Conservation (phyloP, 192 early-diverging fungal genomes). For the Obelidium mucronatum region DNA sequence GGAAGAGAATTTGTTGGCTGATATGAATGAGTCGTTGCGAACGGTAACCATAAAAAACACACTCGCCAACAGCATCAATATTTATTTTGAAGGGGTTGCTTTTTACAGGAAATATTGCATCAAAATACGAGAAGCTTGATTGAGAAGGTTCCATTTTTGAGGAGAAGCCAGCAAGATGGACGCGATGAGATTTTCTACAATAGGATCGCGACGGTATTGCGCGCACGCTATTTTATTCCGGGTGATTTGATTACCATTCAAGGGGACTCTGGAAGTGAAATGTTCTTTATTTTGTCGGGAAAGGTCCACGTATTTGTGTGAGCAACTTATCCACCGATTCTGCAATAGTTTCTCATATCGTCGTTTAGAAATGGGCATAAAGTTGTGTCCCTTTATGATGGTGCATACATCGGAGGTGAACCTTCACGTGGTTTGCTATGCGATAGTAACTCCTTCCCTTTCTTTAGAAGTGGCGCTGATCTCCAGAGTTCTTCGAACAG, state of each 20-base stretch:
- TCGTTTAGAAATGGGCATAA: too few species aligned
- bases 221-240: slow-evolving; percentile 22
- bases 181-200: slow-evolving; percentile 39
- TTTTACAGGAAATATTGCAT: slow-evolving; percentile 38
- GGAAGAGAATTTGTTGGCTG: slow-evolving; percentile 21
- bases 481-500: background rate
- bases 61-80: too few species aligned
- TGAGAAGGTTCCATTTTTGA: slow-evolving; percentile 40
- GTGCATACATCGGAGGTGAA: slow-evolving; percentile 24
- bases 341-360: too few species aligned
- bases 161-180: slow-evolving; percentile 35
- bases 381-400: slow-evolving; percentile 36
- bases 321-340: too few species aligned
- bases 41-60: slow-evolving; percentile 29
- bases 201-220: slow-evolving; percentile 24
- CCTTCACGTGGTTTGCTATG: background rate
- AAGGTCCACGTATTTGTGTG: slow-evolving; percentile 8
- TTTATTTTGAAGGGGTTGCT: too few species aligned
- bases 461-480: background rate
- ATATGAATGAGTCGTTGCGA: slow-evolving; percentile 39
- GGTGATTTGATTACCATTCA: slow-evolving; percentile 40
- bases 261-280: slow-evolving; percentile 33
- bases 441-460: background rate
- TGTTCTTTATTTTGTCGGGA: slow-evolving; percentile 47
- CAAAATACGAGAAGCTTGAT: slow-evolving; percentile 38